phyloP scores from a whole-genome alignment of 768 basidiomycete species.

The Auriscalpium vulgare region DNA sequence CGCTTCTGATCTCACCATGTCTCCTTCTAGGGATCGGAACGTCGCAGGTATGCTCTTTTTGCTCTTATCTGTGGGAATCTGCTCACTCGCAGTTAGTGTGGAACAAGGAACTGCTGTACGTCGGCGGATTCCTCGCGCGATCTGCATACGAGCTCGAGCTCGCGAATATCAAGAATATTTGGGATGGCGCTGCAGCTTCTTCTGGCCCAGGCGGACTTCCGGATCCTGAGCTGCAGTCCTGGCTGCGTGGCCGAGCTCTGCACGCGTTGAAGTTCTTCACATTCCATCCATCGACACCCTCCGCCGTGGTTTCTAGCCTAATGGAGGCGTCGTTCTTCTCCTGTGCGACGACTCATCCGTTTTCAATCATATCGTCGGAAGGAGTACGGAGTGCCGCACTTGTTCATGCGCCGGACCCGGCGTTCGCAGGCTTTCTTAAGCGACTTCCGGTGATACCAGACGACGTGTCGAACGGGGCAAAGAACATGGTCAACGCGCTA shows the following conservation, averaged over 20 bases:
- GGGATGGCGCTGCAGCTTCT: constrained; percentile 41
- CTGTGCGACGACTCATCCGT: constrained; percentile 39
- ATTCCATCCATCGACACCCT: constrained; percentile 83
- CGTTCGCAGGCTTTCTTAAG: constrained; percentile 69
- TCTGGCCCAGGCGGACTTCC: constrained; percentile 16
- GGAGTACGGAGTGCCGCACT: constrained; percentile 61
- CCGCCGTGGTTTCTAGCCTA: constrained; percentile 59
- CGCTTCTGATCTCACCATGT: background rate
- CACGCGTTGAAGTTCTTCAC: constrained; percentile 89
- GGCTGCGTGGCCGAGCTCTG: constrained; percentile 53
- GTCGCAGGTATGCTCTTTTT: constrained; percentile 48
- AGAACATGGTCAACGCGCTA: constrained; percentile 53
- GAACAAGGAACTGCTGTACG: constrained; percentile 84
- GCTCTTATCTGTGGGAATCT: background rate
- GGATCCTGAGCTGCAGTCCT: constrained; percentile 35
- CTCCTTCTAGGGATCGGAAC: constrained; percentile 57
- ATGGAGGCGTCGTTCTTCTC: constrained; percentile 77
- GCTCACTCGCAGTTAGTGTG: constrained; percentile 43
- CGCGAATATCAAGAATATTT: constrained; percentile 45
- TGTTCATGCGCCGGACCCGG: constrained; percentile 67
- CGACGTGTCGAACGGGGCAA: constrained; percentile 45
- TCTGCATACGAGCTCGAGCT: constrained; percentile 83
- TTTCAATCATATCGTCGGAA: constrained; percentile 68
- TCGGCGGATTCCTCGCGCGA: constrained; percentile 78
- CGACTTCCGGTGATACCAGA: constrained; percentile 68